phyloP scores from a whole-genome alignment of 306 rosid species.

The Morella rubra region DNA sequence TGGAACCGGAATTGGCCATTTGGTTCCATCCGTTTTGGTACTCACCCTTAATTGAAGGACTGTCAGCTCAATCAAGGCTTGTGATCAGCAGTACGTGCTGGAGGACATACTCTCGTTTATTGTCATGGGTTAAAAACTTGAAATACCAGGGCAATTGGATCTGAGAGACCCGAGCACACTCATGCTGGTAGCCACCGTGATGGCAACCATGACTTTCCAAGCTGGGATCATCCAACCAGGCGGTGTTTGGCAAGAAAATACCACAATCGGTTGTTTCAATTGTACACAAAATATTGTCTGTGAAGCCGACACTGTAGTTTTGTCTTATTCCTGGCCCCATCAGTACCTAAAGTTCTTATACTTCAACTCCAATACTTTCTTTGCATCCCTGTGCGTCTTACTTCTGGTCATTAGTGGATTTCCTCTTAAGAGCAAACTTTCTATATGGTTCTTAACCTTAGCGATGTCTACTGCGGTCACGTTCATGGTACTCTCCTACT shows the following conservation, averaged over 20 bases:
- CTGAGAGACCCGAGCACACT: constrained; percentile 1
- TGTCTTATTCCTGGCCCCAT: neutral
- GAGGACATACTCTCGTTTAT: neutral
- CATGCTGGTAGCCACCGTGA: constrained; percentile 10
- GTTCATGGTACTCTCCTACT: constrained; percentile 17
- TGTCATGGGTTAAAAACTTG: no score
- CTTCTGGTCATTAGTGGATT: constrained; percentile 38
- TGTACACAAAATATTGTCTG: constrained; percentile 9
- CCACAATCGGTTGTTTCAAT: neutral
- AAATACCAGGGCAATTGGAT: neutral
- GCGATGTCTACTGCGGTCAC: constrained; percentile 29
- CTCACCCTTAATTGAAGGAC: no score
- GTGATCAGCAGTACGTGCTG: no score
- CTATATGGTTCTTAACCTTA: constrained; percentile 26
- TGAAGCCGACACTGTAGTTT: constrained; percentile 35
- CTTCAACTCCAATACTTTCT: constrained; percentile 33
- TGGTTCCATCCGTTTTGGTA: no score
- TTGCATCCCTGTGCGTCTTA: constrained; percentile 30
- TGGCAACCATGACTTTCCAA: no score
- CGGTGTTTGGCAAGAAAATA: neutral
- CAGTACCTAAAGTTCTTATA: constrained; percentile 7
- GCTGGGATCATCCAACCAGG: no score
- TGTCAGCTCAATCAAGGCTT: neutral
- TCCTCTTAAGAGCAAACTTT: constrained; percentile 19
- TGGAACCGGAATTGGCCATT: no score